Conservation (phyloP, 257 asterid genomes). For the Przewalskia tangutica region DNA sequence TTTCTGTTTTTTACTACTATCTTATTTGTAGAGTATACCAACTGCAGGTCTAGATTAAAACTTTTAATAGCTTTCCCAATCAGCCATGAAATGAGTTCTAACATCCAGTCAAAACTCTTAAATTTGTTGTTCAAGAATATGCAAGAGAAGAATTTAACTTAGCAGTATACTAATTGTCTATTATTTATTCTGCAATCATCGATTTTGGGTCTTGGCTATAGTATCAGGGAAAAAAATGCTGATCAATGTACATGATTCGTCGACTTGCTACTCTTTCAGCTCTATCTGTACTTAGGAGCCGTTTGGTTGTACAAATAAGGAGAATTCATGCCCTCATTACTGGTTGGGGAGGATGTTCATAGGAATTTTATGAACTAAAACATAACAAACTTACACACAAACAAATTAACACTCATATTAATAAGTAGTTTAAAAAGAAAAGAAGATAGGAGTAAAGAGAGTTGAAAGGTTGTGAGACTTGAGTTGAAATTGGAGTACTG, state of each 20-base stretch:
- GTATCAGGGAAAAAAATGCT: neutral
- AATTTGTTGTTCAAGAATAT: neutral
- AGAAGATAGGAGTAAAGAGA: too few species aligned
- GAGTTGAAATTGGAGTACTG: too few species aligned
- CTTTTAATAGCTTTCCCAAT: neutral
- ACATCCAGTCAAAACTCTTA: neutral
- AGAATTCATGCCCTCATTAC: neutral
- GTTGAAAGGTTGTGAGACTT: too few species aligned
- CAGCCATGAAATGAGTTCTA: neutral
- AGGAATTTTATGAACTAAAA: too few species aligned
- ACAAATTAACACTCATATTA: too few species aligned
- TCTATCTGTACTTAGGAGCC: neutral
- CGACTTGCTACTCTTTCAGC: neutral
- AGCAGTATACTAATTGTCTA: neutral
- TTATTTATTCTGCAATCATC: neutral
- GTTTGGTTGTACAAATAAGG: neutral
- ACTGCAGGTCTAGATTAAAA: neutral
- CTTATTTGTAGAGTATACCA: neutral
- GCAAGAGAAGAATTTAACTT: neutral
- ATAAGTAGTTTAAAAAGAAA: too few species aligned
- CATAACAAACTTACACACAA: too few species aligned
- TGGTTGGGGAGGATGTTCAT: too few species aligned
- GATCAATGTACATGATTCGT: neutral
- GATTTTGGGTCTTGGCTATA: neutral
- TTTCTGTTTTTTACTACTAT: neutral